Evolutionary conservation across 345 rosid species (phyloP).

Genomic region (Moricandia arvensis): DNA sequence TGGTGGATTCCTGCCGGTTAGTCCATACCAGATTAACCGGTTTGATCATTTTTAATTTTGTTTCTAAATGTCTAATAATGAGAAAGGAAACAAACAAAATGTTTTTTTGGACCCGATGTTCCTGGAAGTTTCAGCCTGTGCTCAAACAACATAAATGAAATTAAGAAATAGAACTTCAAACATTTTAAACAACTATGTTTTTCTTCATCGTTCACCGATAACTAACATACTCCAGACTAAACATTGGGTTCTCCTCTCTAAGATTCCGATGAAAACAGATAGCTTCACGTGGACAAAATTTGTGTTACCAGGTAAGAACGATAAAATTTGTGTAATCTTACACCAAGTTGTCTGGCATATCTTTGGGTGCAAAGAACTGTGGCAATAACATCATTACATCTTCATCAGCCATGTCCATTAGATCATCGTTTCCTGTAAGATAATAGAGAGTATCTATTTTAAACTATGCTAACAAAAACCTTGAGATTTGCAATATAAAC

Average conservation of each 20-base stretch:
- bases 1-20: neutral
- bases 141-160: constrained; percentile 1
- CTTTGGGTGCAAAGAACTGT: constrained; percentile 77
- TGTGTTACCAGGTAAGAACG: neutral
- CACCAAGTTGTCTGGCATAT: constrained; percentile 74
- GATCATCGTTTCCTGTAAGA: constrained; percentile 52
- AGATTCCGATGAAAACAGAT: constrained; percentile 6
- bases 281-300: neutral
- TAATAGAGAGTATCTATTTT: neutral
- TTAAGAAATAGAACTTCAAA: neutral
- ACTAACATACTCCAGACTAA: neutral
- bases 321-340: constrained; percentile 39
- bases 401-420: constrained; percentile 71
- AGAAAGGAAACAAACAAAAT: neutral
- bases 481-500: neutral
- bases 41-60: neutral
- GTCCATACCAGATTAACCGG: neutral
- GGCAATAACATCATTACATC: constrained; percentile 84
- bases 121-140: constrained; percentile 67
- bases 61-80: neutral
- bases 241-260: neutral
- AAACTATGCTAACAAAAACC: neutral
- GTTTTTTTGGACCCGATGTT: constrained; percentile 44
- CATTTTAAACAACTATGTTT: neutral
- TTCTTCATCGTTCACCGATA: neutral